Evolutionary conservation across 345 rosid species (phyloP), one percentile per base, ranked within the genome.

Genomic region (Eutrema yunnanense): DNA sequence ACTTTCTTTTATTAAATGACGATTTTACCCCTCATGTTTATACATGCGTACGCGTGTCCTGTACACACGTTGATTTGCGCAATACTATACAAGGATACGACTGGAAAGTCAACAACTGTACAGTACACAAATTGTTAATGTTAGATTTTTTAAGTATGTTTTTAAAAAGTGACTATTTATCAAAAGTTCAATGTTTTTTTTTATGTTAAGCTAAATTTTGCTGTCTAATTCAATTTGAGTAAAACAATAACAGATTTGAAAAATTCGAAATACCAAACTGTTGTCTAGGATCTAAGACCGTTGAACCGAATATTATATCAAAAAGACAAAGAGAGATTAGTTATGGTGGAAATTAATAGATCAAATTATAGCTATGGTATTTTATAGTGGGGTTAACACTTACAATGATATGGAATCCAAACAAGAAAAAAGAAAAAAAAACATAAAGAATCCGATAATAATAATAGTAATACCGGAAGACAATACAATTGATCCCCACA

Each of bases 401-500:
- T 56, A 73, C 52, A 73, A 14, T 51, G 22, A 27, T 42, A 26
- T n/a, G 2, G 60, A 67, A 9, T 34, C 6, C 6, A 64, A 48
- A 5, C 52, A 29, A 37, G 8, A 16, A 13, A 26, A 13, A 55
- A 12, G n/a, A n/a, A 12, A 13, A 26, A 13, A 55, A 13, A 56
- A 48, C 54, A n/a, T 32, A 48, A 42, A 33, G 9, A 49, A 60
- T 59, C 55, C 33, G 44, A 57, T 51, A 22, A 44, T 27, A 63
- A 65, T 49, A 65, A 67, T 27, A 63, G 57, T 49, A 65, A 67
- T 16, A 54, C 14, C 14, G 63, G 69, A 32, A 52, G 14, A 40
- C 52, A 48, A 22, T 56, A 69, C 50, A 60, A 68, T 42, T 2
- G 33, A 52, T 62, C 38, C 29, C 74, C 79, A 53, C 57, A 55